Base-by-base conservation (phyloP, 2,329 filamentous ascomycete genomes). In the Colletotrichum trifolii region DNA sequence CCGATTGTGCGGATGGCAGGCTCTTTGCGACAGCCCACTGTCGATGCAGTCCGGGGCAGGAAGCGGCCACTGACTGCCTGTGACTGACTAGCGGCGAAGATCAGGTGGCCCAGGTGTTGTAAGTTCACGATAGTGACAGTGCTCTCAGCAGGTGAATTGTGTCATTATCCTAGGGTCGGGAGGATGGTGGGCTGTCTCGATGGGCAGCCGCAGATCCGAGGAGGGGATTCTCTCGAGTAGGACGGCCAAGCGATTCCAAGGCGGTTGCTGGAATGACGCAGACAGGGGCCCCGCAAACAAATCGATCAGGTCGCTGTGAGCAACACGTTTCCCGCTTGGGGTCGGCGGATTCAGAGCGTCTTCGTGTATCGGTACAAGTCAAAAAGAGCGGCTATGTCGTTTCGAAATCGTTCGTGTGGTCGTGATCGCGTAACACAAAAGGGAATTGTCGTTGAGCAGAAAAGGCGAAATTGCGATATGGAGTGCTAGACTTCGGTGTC, bases 371-470 rank as follows among this genome's bases (percentile, higher is more conserved):
- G 47, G 47, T 50, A 45, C 46, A 39, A 45, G 25, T 25, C 25
- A 25, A 25, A 25, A 25, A 25, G 25, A 25, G 25, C 25, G 25
- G 25, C 25, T 4, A 17, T 17, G 25, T 66, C 63, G 59, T 56
- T 62, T 63, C 53, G 63, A 33, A 35, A 48, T 66, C 52, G 25
- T 25, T 25, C 25, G 47, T 49, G 45, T 40, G 58, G 33, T 63
- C 63, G 63, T 63, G 63, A 35, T 63, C 58, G 59, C 59, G 58
- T 66, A 57, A 62, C 33, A 66, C 59, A 66, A 56, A 63, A 36
- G 63, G 63, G 59, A 63, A 36, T 50, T 53, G 58, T 57, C 59
- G 52, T 66, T 47, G 42, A 63, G 42, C 59, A 52, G 42, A 56
- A 66, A 25, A 25, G 56, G 63, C 59, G 63, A 66, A 66, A 63